Conservation (phyloP, 1,139 yeast genomes). For the Pneumocystis oryctolagi region DNA sequence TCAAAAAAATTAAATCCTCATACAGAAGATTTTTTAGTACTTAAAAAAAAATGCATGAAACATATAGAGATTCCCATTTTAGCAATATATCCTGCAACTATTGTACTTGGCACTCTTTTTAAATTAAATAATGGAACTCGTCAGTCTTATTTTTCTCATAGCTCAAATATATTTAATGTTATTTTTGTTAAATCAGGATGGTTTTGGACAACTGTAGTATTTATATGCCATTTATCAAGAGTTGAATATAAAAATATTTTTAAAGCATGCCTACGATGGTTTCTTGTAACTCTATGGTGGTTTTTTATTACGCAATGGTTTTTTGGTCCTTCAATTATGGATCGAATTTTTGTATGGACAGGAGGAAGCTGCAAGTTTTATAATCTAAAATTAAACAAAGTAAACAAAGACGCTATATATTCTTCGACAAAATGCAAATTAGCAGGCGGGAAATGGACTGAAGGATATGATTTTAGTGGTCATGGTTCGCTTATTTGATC, state of each 20-base stretch:
- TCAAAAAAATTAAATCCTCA: background rate
- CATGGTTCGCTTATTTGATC: conserved; percentile 40
- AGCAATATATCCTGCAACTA: background rate
- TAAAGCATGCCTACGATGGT: conserved; percentile 25
- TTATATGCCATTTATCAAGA: conserved; percentile 16
- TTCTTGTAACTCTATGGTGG: conserved; percentile 63
- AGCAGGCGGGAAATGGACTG: conserved; percentile 61
- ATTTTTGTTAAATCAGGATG: conserved; percentile 78
- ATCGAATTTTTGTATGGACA: conserved; percentile 55
- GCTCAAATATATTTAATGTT: conserved; percentile 51
- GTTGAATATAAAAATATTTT: conserved; percentile 12
- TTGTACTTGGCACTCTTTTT: background rate
- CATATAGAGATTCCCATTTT: conserved; percentile 14
- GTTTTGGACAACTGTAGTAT: conserved; percentile 68
- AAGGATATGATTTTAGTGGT: conserved; percentile 95
- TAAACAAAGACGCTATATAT: background rate
- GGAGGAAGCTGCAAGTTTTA: conserved; percentile 58
- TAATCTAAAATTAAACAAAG: conserved; percentile 7
- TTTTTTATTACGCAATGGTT: conserved; percentile 74
- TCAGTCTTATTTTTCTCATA: conserved; percentile 36
- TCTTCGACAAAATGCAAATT: conserved; percentile 29
- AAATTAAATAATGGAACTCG: background rate
- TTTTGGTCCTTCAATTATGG: conserved; percentile 82
- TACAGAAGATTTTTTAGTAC: background rate
- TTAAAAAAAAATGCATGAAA: background rate